Evolutionary conservation across 2,329 filamentous ascomycete species (phyloP), one percentile per base, ranked within the genome.

Genomic region (Fonsecaea monophora): DNA sequence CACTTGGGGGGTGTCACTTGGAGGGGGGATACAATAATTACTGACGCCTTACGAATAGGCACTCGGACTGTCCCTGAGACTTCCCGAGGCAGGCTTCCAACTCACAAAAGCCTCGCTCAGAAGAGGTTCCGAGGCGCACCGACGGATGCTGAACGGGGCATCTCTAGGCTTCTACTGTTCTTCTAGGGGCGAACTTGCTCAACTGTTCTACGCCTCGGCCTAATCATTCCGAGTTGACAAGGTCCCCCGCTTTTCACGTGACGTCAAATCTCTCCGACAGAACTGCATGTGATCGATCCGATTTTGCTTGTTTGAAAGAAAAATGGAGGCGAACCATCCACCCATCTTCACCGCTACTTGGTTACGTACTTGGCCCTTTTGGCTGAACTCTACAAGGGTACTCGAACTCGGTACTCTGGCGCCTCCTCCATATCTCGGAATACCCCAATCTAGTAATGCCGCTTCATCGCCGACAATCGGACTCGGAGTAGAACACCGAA

Each of bases 161-260:
- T 13, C 10, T 18, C 42, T 8, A 45, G 42, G 42, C 42, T 45
- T 4, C 25, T 12, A 50, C 34, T 37, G 38, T 25, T 25, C 25
- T 25, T 25, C 25, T 25, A 25, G 25, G 25, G 25, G 25, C 25
- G 25, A 25, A 25, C 25, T 25, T 25, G 25, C 25, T 25, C 25
- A 25, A 25, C 25, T 25, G 25, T 25, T 25, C 25, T 25, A 25
- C 25, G 25, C 25, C 57, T 60, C 57, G 57, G 57, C 30, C 18
- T 60, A 10, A 60, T 60, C 40, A 60, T 35, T 42, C 57, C 57
- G 57, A 60, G 40, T 12, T 50, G 18, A 8, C 18, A 50, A 45
- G 40, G 18, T 8, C n/a, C 40, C 40, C 40, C 15, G 15, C 40
- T 18, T 18, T 10, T 21, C 45, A 50, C 45, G 45, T 50, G 45